A percentile compares a stretch with the other conserved stretches of the same genome.
Conservation (phyloP, 2,329 filamentous ascomycete species). For the Fusarium austroafricanum region DNA sequence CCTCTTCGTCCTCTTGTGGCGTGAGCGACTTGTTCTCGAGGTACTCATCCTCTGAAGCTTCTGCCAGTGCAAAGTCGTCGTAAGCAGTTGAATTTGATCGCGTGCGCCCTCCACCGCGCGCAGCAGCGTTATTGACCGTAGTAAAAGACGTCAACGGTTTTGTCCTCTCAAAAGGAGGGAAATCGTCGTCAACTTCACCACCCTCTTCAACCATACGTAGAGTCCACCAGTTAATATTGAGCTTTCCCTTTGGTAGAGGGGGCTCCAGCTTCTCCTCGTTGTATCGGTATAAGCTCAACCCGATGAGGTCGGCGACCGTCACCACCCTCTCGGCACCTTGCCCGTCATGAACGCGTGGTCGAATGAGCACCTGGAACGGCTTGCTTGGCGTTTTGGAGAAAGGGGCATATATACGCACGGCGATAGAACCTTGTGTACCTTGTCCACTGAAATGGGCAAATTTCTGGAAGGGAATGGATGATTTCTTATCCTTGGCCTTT, state of each 20-base stretch:
- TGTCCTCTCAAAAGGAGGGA: constrained; percentile 80
- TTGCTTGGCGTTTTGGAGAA: constrained; percentile 74
- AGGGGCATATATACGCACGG: constrained; percentile 80
- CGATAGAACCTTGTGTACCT: constrained; percentile 80
- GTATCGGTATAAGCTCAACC: constrained; percentile 81
- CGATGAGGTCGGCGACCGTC: constrained; percentile 84
- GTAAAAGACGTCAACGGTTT: constrained; percentile 82
- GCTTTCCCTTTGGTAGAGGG: constrained; percentile 70
- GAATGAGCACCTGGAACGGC: constrained; percentile 77
- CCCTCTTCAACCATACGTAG: constrained; percentile 86
- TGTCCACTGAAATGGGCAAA: constrained; percentile 83
- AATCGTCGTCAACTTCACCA: constrained; percentile 87
- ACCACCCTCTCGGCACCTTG: constrained; percentile 71
- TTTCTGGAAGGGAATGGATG: constrained; percentile 77
- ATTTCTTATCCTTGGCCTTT: constrained; percentile 76
- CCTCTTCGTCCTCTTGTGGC: constrained; percentile 70
- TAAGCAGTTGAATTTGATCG: constrained; percentile 80
- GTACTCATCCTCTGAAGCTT: constrained; percentile 75
- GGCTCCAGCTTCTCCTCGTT: constrained; percentile 81
- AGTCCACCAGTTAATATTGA: constrained; percentile 85
- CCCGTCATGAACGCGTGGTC: constrained; percentile 75
- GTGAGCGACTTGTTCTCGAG: constrained; percentile 76
- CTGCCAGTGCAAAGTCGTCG: constrained; percentile 84
- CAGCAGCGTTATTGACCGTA: constrained; percentile 84
- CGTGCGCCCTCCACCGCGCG: constrained; percentile 67